Evolutionary conservation across 495 filamentous ascomycete genomes (phyloP), one percentile per base, ranked within the genome.

Genomic region (Neurospora sp.): DNA sequence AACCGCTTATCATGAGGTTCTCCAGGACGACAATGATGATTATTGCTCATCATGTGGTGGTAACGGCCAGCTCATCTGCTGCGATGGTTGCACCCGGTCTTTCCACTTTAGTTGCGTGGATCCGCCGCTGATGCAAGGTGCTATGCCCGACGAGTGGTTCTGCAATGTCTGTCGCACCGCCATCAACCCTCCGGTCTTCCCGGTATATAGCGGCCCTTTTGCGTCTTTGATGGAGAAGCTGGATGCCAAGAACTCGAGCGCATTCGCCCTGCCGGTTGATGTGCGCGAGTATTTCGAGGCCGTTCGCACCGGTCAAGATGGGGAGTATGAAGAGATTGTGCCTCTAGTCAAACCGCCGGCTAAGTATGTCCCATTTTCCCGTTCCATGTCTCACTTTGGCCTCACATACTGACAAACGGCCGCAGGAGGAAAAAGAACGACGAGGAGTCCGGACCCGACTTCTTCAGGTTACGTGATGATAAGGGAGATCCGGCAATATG

Each of bases 21-120:
- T 48, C 61, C 83, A 89, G 83, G 88, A 91, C 76, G 92, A 96
- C 69, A 97, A 97, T 78, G 92, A 93, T 75, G 96, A 99, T 76
- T 89, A 90, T 76, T 99, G 96, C 82, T 86, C 88, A 69, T 86
- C 93, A 11, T 99, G 96, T 81, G 88, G 90, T 75, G 89, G 89
- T 48, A 90, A 88, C 70, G 96, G 96, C n/a, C 86, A 91, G 70
- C 84, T 99, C 37, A 83, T 98, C 72, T 97, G 95, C 82, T 99
- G 96, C 80, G 96, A 98, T 80, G 91, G 91, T 68, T 99, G 96
- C 83, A 86, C 88, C 20, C 89, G 91, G 65, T 91, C 93, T 0
- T 97, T 94, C 81, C 96, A 99, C 80, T 93, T 94, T 77, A 84
- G 84, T 61, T 99, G 96, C 79, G 84, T 94, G 61, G 89, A 95